Evolutionary conservation across 2,329 filamentous ascomycete species (phyloP).

Genomic region (Neoscytalidium dimidiatum): DNA sequence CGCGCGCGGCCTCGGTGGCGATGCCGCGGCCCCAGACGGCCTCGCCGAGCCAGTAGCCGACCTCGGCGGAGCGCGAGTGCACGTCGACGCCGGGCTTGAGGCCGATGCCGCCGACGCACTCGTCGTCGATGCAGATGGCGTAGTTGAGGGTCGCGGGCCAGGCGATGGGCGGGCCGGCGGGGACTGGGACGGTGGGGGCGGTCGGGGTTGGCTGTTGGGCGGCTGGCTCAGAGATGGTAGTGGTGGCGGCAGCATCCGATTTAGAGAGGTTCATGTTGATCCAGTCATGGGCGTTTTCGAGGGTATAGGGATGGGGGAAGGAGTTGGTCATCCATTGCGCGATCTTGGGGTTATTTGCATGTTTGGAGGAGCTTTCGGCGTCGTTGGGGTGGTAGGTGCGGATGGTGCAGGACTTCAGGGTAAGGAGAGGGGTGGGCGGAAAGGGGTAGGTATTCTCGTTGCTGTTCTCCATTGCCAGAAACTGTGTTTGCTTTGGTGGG

Average conservation of each 20-base stretch:
- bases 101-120: slow-evolving; percentile 40
- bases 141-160: slow-evolving; percentile 7
- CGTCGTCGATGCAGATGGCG: slow-evolving; percentile 21
- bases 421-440: slow-evolving; percentile 33
- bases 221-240: background rate
- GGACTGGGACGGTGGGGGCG: slow-evolving; percentile 18
- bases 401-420: slow-evolving; percentile 30
- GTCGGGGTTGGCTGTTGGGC: slow-evolving; percentile 25
- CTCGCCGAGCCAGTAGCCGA: slow-evolving; percentile 47
- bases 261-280: slow-evolving; percentile 32
- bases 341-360: slow-evolving; percentile 35
- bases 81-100: slow-evolving; percentile 39
- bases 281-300: slow-evolving; percentile 35
- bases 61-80: slow-evolving; percentile 38
- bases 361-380: slow-evolving; percentile 26
- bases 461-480: background rate
- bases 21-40: slow-evolving; percentile 37
- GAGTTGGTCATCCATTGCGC: slow-evolving; percentile 38
- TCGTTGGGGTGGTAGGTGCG: slow-evolving; percentile 37
- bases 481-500: background rate
- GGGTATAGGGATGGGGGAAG: slow-evolving; percentile 44
- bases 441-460: slow-evolving; percentile 16
- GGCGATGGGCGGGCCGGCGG: background rate
- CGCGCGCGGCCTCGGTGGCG: slow-evolving; percentile 34
- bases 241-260: background rate